Percentiles rank a stretch among this genome's conserved stretches.
These are phyloP conservation scores for Curvularia hawaiiensis DNA, from an alignment of 2,329 filamentous ascomycete species.

Conservation along the genomic window DNA sequence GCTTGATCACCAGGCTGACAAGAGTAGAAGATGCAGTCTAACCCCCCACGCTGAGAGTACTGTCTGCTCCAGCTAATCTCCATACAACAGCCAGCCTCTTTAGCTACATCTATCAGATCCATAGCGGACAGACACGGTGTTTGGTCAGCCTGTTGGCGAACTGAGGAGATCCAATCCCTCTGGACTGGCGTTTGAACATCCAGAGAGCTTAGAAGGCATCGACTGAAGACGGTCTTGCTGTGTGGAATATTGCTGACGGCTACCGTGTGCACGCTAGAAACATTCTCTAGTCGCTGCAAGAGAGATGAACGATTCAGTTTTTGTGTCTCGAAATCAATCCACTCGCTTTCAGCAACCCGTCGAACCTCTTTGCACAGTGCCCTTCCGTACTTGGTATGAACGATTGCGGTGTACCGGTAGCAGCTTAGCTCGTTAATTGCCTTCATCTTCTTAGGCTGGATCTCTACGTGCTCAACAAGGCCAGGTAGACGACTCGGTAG, in stretches of 20 bases:
- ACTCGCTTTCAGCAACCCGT: not conserved
- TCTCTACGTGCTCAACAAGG: constrained; percentile 11
- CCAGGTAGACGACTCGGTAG: constrained; percentile 1
- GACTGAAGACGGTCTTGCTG: constrained; percentile 1
- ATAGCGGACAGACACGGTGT: not conserved
- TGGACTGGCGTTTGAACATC: not conserved
- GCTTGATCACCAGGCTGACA: not conserved
- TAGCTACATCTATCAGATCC: constrained; percentile 1
- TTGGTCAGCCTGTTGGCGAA: not conserved
- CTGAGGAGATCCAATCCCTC: not conserved
- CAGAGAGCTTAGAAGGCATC: not conserved
- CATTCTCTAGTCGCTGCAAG: not conserved
- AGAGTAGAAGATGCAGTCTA: constrained; percentile 8
- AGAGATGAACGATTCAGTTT: not conserved
- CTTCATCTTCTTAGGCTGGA: constrained; percentile 17
- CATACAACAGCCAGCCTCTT: not conserved
- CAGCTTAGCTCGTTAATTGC: constrained; percentile 18
- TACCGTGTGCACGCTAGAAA: not conserved
- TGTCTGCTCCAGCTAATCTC: constrained; percentile 12
- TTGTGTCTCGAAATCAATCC: not conserved
- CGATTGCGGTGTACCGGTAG: constrained; percentile 14
- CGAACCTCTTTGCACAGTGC: not conserved
- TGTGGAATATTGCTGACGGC: constrained; percentile 6
- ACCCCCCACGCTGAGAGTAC: constrained; percentile 1
- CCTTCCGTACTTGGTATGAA: not conserved